Evolutionary conservation across 2,329 filamentous ascomycete genomes (phyloP).

Genomic region (Mycocentrospora acerina): DNA sequence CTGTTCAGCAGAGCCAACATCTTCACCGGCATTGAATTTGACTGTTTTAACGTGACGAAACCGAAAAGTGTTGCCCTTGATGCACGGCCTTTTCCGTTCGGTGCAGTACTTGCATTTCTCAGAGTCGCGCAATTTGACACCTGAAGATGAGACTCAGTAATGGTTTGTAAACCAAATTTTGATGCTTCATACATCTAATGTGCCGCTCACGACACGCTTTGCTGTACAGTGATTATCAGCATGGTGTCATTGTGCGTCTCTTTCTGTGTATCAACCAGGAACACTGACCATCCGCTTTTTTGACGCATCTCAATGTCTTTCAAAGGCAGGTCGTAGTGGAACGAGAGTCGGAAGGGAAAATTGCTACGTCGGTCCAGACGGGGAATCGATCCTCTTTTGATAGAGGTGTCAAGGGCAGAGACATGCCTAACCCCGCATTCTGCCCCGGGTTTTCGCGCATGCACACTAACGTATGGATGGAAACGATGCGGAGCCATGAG

Average conservation of each 20-base stretch:
- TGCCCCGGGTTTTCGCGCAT: slow-evolving; percentile 4
- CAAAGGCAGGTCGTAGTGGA: slow-evolving; percentile 4
- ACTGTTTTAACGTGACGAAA: slow-evolving; percentile 33
- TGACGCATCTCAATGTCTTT: slow-evolving; percentile 23
- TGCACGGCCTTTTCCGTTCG: slow-evolving; percentile 28
- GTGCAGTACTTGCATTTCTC: slow-evolving; percentile 34
- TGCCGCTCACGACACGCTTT: slow-evolving; percentile 35
- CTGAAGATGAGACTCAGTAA: slow-evolving; percentile 16
- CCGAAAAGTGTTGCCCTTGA: slow-evolving; percentile 33
- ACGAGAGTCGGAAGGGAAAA: slow-evolving; percentile 8
- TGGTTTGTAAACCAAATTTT: neutral
- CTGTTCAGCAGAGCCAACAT: slow-evolving; percentile 32
- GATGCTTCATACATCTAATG: slow-evolving; percentile 29
- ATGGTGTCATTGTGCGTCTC: slow-evolving; percentile 5
- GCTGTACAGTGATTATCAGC: slow-evolving; percentile 17
- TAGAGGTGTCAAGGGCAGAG: slow-evolving; percentile 4
- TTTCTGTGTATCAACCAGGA: neutral
- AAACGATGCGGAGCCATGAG: no score
- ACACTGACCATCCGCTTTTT: slow-evolving; percentile 30
- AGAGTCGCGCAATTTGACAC: slow-evolving; percentile 30
- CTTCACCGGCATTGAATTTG: slow-evolving; percentile 36
- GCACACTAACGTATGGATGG: no score
- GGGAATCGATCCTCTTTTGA: slow-evolving; percentile 16
- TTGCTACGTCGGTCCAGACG: slow-evolving; percentile 17
- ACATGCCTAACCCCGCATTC: slow-evolving; percentile 6